Base-by-base conservation (phyloP, 768 basidiomycete species). In the Mycena polygramma region DNA sequence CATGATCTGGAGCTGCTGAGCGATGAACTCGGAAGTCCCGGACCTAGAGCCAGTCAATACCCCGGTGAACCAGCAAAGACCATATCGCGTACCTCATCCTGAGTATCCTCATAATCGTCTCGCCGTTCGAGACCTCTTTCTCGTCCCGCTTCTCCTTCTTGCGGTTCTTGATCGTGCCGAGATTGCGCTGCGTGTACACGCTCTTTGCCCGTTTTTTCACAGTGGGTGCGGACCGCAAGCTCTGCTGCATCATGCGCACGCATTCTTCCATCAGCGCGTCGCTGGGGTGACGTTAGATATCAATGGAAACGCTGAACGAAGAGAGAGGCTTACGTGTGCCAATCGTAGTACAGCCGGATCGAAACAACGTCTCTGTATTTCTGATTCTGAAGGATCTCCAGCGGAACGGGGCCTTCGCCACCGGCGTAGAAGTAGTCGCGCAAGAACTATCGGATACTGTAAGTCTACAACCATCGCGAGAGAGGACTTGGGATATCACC, bases 291-390 rank as follows among this genome's bases (percentile, higher is more conserved):
- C 35, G 46, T 72, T 52, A 77, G 57, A 58, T 49, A 72, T 49
- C 69, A 72, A 37, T 41, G 62, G 17, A 41, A 58, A 11, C 46
- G 7, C 51, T 26, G 36, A 26, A 43, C 19, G 66, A 14, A 65
- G 45, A 14, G 26, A 41, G 30, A 7, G 7, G 81, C 93, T 63
- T 78, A 95, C 94, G 94, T 95, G 75, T 91, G 87, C 96, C 95
- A 97, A 77, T 99, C 98, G 76, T 99, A 98, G 81, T 98, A 99
- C 60, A 99, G 80, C 39, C 96, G 90, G 69, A 98, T 92, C 14
- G 94, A 94, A 62, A 96, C 79, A 26, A 96, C 88, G 74, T 98
- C 97, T 48, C 95, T 91, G 80, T 97, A 98, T 79, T 96, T 98
- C 81, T 94, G 92, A 79, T 97, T 98, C 79, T 97, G 96, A 35